Percentiles rank a stretch among this genome's conserved stretches.
These are phyloP conservation scores for Pythium diclinum DNA, from an alignment of 352 stramenopile species.

Conservation along the genomic window DNA sequence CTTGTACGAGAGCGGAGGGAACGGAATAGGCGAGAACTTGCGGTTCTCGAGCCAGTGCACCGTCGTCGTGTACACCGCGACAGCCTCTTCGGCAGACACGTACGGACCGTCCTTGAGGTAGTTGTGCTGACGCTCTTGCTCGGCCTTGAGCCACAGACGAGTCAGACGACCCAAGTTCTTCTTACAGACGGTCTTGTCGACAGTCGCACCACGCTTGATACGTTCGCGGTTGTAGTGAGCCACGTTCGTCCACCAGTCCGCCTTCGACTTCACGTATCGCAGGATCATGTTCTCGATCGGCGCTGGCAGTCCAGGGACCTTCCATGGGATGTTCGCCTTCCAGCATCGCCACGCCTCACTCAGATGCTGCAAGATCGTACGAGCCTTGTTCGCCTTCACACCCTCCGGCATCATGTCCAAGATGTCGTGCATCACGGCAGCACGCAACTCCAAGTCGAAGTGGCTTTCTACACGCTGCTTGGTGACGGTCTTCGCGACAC, in stretches of 20 bases:
- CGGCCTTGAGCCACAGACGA: slow-evolving; percentile 98
- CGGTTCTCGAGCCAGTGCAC: slow-evolving; percentile 99
- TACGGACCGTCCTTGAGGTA: slow-evolving; percentile 99
- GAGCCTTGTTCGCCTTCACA: slow-evolving; percentile 99
- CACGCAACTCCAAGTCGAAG: slow-evolving; percentile 99
- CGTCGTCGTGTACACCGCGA: slow-evolving; percentile 99
- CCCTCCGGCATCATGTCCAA: slow-evolving; percentile 99
- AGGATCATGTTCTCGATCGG: slow-evolving; percentile 99
- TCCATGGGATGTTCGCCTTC: slow-evolving; percentile 99
- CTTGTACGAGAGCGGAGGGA: slow-evolving; percentile 99
- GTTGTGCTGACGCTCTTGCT: slow-evolving; percentile 99
- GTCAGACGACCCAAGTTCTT: slow-evolving; percentile 99
- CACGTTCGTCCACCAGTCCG: slow-evolving; percentile 98
- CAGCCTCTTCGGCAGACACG: slow-evolving; percentile 97
- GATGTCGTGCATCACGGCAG: slow-evolving; percentile 99
- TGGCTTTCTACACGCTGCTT: slow-evolving; percentile 99
- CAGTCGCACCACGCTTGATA: slow-evolving; percentile 98
- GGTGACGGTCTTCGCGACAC: slow-evolving; percentile 98
- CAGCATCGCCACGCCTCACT: slow-evolving; percentile 98
- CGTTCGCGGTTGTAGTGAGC: slow-evolving; percentile 99
- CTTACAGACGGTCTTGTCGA: slow-evolving; percentile 99
- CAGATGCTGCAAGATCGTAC: slow-evolving; percentile 98
- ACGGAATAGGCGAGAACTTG: slow-evolving; percentile 99
- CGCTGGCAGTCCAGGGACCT: slow-evolving; percentile 98
- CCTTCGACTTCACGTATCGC: slow-evolving; percentile 99